Conservation (phyloP, 305 asterid genomes). For the Solanum aculeatissimum region DNA sequence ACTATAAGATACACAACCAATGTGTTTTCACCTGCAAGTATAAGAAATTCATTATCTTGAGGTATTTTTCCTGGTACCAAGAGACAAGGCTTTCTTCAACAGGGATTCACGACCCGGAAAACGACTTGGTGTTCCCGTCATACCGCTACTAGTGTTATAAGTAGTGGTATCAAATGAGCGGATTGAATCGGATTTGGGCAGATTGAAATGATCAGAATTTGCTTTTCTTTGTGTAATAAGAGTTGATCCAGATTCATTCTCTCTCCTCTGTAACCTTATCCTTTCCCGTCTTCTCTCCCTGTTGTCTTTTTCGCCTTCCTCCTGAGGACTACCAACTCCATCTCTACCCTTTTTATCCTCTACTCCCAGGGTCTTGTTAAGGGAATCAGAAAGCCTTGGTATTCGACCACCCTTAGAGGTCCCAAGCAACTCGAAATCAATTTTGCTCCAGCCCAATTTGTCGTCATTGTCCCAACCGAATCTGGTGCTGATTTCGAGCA, state of each 20-base stretch:
- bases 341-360: not conserved
- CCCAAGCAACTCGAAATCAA: conserved; percentile 63
- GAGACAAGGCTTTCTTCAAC: conserved; percentile 23
- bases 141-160: not conserved
- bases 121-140: conserved; percentile 4
- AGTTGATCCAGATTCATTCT: not conserved
- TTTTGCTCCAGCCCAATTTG: conserved; percentile 54
- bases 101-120: conserved; percentile 59
- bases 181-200: not conserved
- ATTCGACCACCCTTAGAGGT: conserved; percentile 69
- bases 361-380: not conserved
- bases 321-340: not conserved
- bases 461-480: conserved; percentile 81
- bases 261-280: conserved; percentile 22
- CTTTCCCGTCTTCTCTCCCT: conserved; percentile 28
- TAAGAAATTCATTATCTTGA: not conserved
- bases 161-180: not conserved
- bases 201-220: not conserved
- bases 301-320: not conserved
- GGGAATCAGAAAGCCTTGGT: conserved; percentile 19
- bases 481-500: conserved; percentile 56
- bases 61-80: not conserved
- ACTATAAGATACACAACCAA: not conserved
- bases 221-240: not conserved
- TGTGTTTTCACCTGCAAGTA: not conserved